Conservation (phyloP, 352 stramenopile species). For the Globisporangium paroecandrum region DNA sequence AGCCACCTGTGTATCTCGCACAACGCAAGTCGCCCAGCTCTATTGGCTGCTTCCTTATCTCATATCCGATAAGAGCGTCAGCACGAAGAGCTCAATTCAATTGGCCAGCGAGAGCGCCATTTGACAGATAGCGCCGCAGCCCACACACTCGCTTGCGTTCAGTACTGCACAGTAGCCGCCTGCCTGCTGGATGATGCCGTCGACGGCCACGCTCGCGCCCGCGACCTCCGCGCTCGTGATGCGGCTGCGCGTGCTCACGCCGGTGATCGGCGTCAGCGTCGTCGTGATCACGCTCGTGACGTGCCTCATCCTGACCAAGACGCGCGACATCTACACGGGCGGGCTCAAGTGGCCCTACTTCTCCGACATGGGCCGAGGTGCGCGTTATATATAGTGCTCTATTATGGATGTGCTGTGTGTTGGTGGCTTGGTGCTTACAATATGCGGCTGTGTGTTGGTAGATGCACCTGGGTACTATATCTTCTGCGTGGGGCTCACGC, state of each 20-base stretch:
- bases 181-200: neutral
- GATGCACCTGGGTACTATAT: constrained; percentile 63
- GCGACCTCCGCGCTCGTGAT: neutral
- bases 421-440: neutral
- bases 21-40: too few relatives aligned
- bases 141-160: too few relatives aligned
- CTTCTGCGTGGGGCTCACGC: constrained; percentile 47
- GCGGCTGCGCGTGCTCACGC: constrained; percentile 17
- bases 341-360: constrained; percentile 65
- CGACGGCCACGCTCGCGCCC: neutral
- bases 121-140: too few relatives aligned
- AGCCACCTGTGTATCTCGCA: too few relatives aligned
- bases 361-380: constrained; percentile 59
- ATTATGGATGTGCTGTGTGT: neutral
- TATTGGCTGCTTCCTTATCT: too few relatives aligned
- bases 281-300: constrained; percentile 50
- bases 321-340: constrained; percentile 45
- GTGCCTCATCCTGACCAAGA: constrained; percentile 50
- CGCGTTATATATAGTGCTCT: neutral
- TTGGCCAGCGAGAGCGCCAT: too few relatives aligned
- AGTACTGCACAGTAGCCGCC: too few relatives aligned
- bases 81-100: too few relatives aligned
- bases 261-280: constrained; percentile 31
- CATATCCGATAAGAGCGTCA: too few relatives aligned
- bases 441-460: neutral